Percentiles rank a stretch among this genome's conserved stretches.
Evolutionary conservation across 768 basidiomycete species (phyloP).

Genomic region (Sporobolomyces roseus): DNA sequence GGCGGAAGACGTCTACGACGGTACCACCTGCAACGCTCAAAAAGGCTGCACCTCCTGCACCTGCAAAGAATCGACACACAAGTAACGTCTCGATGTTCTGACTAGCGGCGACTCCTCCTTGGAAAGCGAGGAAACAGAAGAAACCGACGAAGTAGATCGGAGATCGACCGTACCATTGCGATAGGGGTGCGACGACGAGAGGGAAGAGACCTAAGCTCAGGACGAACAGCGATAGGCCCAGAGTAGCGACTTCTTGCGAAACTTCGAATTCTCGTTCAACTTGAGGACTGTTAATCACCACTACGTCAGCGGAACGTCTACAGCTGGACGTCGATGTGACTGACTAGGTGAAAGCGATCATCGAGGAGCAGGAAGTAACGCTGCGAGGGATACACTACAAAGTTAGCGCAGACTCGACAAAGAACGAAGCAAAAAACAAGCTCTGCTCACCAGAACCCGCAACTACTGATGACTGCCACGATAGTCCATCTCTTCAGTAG

Average conservation of each 20-base stretch:
- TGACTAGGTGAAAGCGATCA: conserved; percentile 32
- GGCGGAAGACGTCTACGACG: conserved; percentile 53
- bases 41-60: conserved; percentile 60
- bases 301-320: background rate
- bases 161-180: conserved; percentile 51
- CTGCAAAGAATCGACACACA: conserved; percentile 60
- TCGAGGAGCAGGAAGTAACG: conserved; percentile 20
- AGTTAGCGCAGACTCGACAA: background rate
- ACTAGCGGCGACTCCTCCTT: conserved; percentile 41
- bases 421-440: background rate
- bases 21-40: conserved; percentile 62
- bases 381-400: background rate
- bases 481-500: conserved; percentile 43
- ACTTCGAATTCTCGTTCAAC: conserved; percentile 58
- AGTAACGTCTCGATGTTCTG: conserved; percentile 59
- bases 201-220: conserved; percentile 35
- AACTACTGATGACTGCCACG: conserved; percentile 38
- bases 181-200: conserved; percentile 50
- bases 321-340: background rate
- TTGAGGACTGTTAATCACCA: background rate
- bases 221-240: conserved; percentile 37
- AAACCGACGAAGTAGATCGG: conserved; percentile 39
- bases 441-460: conserved; percentile 36
- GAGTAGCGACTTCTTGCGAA: conserved; percentile 55
- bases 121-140: conserved; percentile 44